These are phyloP conservation scores for Fonsecaea monophora DNA, from an alignment of 2,329 filamentous ascomycete species.

Conservation along the genomic window DNA sequence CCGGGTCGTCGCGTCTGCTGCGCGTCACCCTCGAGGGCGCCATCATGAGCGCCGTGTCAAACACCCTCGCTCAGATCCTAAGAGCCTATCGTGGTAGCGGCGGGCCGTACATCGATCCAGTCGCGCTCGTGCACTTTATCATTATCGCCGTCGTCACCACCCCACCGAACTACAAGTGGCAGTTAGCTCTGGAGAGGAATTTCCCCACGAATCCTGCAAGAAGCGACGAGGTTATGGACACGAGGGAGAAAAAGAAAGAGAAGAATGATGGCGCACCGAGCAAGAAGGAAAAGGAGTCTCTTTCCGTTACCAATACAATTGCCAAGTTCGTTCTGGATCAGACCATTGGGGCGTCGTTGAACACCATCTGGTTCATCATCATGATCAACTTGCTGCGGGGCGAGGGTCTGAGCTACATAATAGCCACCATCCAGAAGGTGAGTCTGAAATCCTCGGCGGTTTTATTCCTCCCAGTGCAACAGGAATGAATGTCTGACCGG, in stretches of 20 bases:
- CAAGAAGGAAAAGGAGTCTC: constrained; percentile 24
- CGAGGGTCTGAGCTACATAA: constrained; percentile 43
- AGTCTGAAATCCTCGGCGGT: constrained; percentile 14
- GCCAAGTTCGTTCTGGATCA: constrained; percentile 59
- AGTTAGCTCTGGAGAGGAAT: constrained; percentile 73
- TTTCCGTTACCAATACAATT: constrained; percentile 41
- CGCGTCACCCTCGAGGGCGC: constrained; percentile 70
- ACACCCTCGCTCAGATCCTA: constrained; percentile 75
- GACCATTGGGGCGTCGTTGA: constrained; percentile 62
- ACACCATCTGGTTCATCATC: constrained; percentile 63
- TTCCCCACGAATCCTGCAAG: constrained; percentile 65
- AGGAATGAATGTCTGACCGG: constrained; percentile 28
- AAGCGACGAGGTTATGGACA: neutral
- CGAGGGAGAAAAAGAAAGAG: constrained; percentile 53
- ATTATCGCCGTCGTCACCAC: constrained; percentile 74
- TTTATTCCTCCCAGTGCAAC: constrained; percentile 49
- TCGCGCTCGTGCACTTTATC: constrained; percentile 70
- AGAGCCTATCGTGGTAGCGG: constrained; percentile 58
- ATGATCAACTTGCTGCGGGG: constrained; percentile 61
- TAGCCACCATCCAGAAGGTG: constrained; percentile 47
- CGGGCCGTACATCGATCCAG: constrained; percentile 50
- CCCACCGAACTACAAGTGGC: constrained; percentile 87
- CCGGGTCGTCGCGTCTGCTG: constrained; percentile 51
- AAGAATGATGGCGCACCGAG: constrained; percentile 53
- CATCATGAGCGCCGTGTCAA: constrained; percentile 70